Evolutionary conservation across 768 basidiomycete species (phyloP).

Genomic region (Exsudoporus frostii): DNA sequence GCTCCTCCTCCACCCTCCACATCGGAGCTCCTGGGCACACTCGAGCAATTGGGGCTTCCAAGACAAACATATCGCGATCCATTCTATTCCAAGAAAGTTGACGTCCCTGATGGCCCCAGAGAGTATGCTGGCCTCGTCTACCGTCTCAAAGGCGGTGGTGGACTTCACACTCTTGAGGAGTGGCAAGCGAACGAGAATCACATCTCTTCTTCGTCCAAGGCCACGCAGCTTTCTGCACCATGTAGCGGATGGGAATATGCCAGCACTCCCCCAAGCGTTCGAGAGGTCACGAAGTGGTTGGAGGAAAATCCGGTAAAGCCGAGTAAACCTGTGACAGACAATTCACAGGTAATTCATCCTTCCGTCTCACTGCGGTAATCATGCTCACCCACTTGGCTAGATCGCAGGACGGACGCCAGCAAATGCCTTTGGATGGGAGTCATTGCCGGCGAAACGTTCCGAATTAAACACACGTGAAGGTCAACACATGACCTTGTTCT

Average conservation of each 20-base stretch:
- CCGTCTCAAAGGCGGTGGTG: slow-evolving; percentile 60
- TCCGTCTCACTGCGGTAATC: neutral
- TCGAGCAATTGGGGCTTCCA: slow-evolving; percentile 49
- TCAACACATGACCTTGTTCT: slow-evolving; percentile 74
- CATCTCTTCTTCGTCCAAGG: neutral
- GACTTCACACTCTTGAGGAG: slow-evolving; percentile 54
- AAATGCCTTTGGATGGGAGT: slow-evolving; percentile 66
- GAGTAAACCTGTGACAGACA: slow-evolving; percentile 23
- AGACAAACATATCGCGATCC: slow-evolving; percentile 71
- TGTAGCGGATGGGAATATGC: slow-evolving; percentile 82
- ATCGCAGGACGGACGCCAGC: slow-evolving; percentile 75
- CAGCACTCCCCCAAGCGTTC: slow-evolving; percentile 58
- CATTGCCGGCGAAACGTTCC: slow-evolving; percentile 45
- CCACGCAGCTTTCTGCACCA: slow-evolving; percentile 20
- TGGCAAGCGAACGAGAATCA: slow-evolving; percentile 41
- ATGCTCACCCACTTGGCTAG: slow-evolving; percentile 30
- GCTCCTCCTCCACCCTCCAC: slow-evolving; percentile 47
- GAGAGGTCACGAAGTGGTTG: slow-evolving; percentile 56
- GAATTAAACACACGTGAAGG: slow-evolving; percentile 49
- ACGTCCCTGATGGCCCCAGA: slow-evolving; percentile 64
- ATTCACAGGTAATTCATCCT: slow-evolving; percentile 49
- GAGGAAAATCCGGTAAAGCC: slow-evolving; percentile 20
- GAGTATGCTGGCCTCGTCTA: slow-evolving; percentile 83
- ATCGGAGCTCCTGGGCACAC: slow-evolving; percentile 42
- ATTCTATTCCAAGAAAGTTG: slow-evolving; percentile 69